Base-by-base conservation (phyloP, 257 asterid genomes). In the Penstemon davidsonii region DNA sequence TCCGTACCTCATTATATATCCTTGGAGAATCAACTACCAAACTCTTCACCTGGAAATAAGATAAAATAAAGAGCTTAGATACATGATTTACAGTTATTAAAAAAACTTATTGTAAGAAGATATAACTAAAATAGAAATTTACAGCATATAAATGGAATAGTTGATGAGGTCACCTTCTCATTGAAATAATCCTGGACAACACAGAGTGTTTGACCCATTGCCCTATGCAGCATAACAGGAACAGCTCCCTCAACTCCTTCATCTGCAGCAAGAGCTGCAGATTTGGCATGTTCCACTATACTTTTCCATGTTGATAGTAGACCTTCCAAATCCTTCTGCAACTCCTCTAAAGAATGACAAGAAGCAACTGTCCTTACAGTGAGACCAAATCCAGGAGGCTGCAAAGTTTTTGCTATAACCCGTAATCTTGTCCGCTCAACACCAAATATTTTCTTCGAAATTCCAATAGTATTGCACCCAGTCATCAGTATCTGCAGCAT, bases 241-340 rank as follows among this genome's bases (percentile, higher is more conserved):
- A 88, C 78, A 74, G 99, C 96, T 76, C 96, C 99, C 60, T 88
- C 88, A 73, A 94, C 84, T 52, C 97, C 97, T 88, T 91, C 99
- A 68, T 91, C 93, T 52, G 97, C 96, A 73, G 97, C 99, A 78
- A 94, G 99, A 74, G 96, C 91, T 10, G 97, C 90, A 70, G 96
- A 91, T 75, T 80, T 88, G 62, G 96, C 99, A 79, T 94, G 88
- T 73, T 88, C 99, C 73, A 77, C 76, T 66, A 88, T 87, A 73
- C 82, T 77, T 81, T 88, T 91, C 99, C 97, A 94, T 25, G 93
- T 94, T 63, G 82, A 82, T 70, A 88, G 83, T 58, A 91, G 86
- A 55, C 92, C 86, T 72, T 91, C 96, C 81, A 94, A 82, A 78
- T 94, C 97, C 82, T 85, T 86, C 81, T 84, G 87, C 85, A 94